Evolutionary conservation across 306 rosid genomes (phyloP).

Genomic region (Prunus dulcis): DNA sequence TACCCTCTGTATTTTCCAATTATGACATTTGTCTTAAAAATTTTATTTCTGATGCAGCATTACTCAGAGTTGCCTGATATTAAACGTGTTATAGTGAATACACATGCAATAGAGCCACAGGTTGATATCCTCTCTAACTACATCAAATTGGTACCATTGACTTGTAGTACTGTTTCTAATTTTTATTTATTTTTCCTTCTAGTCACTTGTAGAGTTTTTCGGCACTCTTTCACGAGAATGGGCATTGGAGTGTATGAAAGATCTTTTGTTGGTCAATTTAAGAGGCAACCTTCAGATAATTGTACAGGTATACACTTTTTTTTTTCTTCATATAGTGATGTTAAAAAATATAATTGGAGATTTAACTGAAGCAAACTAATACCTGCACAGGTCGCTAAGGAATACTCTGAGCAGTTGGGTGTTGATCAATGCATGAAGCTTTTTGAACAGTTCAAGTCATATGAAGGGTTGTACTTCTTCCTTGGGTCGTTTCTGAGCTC

Average conservation of each 20-base stretch:
- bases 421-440: slow-evolving; percentile 86
- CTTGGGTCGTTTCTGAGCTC: slow-evolving; percentile 97
- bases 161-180: slow-evolving; percentile 17
- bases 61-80: slow-evolving; percentile 97
- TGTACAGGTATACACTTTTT: slow-evolving; percentile 61
- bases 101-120: slow-evolving; percentile 99
- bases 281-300: slow-evolving; percentile 98
- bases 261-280: slow-evolving; percentile 91
- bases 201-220: slow-evolving; percentile 96
- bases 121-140: slow-evolving; percentile 34
- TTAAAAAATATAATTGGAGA: slow-evolving; percentile 12
- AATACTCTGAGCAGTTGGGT: slow-evolving; percentile 96
- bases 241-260: slow-evolving; percentile 99
- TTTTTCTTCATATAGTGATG: neutral
- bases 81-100: slow-evolving; percentile 92
- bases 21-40: slow-evolving; percentile 13
- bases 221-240: slow-evolving; percentile 94
- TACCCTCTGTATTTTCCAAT: neutral
- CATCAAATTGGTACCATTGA: slow-evolving; percentile 14
- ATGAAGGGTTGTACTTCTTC: slow-evolving; percentile 96
- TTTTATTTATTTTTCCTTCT: slow-evolving; percentile 31
- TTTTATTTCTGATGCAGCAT: slow-evolving; percentile 65
- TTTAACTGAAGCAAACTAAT: slow-evolving; percentile 22
- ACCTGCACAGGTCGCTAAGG: slow-evolving; percentile 84
- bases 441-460: slow-evolving; percentile 97